phyloP scores from a whole-genome alignment of 106 monocot genomes.

The Allium sativum region DNA sequence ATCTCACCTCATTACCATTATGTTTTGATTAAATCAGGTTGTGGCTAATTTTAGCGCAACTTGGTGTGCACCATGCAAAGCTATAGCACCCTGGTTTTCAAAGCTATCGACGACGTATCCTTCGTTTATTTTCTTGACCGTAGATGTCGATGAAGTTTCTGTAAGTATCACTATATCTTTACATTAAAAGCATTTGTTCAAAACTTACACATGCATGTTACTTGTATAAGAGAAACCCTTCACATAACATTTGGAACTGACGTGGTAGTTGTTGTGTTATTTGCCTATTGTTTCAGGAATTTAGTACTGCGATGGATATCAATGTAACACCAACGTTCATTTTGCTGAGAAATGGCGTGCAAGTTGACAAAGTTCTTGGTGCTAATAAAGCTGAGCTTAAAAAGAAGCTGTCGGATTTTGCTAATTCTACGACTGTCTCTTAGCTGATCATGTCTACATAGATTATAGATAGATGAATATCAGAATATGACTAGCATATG shows the following conservation, averaged over 20 bases:
- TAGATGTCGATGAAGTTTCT: constrained; percentile 27
- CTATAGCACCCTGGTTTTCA: constrained; percentile 12
- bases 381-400: constrained; percentile 48
- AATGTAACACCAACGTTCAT: constrained; percentile 73
- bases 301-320: constrained; percentile 49
- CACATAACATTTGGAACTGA: no score
- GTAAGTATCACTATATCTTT: no score
- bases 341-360: constrained; percentile 54
- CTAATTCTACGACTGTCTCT: not conserved
- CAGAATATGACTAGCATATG: no score
- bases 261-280: no score
- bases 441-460: no score
- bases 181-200: no score
- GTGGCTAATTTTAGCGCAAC: constrained; percentile 19
- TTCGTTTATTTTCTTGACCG: constrained; percentile 15
- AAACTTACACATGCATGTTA: no score
- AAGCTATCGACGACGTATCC: constrained; percentile 22
- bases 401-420: constrained; percentile 28
- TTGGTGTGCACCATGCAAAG: constrained; percentile 33
- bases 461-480: no score
- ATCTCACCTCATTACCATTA: not conserved
- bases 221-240: no score
- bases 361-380: constrained; percentile 66
- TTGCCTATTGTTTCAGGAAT: constrained; percentile 30
- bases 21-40: constrained; percentile 2